These are phyloP conservation scores for Pichia paraexigua DNA, from an alignment of 805 yeast genomes.

Conservation along the genomic window DNA sequence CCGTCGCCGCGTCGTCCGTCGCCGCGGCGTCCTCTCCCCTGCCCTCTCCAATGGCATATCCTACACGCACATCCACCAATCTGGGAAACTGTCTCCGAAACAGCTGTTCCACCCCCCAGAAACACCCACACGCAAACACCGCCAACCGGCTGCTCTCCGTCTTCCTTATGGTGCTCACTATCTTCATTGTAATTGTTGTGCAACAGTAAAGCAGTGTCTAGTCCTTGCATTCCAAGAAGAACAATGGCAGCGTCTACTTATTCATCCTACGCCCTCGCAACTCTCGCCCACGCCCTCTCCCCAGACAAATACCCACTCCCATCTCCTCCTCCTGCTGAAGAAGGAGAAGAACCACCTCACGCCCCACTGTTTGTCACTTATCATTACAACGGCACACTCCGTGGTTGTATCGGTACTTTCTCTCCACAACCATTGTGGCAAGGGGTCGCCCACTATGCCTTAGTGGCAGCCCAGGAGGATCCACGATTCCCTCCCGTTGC, in stretches of 20 bases:
- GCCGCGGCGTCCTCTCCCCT: not conserved
- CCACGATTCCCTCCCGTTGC: constrained; percentile 64
- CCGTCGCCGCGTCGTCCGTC: constrained; percentile 12
- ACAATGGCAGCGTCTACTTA: not conserved
- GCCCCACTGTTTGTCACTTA: not conserved
- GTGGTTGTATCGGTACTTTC: not conserved
- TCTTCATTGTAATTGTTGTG: not conserved
- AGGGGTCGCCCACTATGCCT: not conserved
- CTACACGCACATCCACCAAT: constrained; percentile 72
- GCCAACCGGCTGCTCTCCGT: constrained; percentile 39
- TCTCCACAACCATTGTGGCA: not conserved
- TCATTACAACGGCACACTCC: not conserved
- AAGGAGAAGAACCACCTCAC: no score
- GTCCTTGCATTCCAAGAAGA: not conserved
- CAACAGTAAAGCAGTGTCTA: no score
- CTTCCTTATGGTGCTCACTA: constrained; percentile 10
- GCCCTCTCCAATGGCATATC: constrained; percentile 75
- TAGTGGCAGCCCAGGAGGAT: constrained; percentile 62
- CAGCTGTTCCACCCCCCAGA: constrained; percentile 87
- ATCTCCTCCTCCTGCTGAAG: not conserved
- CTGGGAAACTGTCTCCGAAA: constrained; percentile 63
- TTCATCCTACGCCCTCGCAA: not conserved
- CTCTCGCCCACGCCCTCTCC: not conserved
- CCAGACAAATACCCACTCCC: not conserved
- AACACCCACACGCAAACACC: constrained; percentile 61